Evolutionary conservation across 768 basidiomycete species (phyloP), one percentile per base, ranked within the genome.

Genomic region (Calocera cornea): DNA sequence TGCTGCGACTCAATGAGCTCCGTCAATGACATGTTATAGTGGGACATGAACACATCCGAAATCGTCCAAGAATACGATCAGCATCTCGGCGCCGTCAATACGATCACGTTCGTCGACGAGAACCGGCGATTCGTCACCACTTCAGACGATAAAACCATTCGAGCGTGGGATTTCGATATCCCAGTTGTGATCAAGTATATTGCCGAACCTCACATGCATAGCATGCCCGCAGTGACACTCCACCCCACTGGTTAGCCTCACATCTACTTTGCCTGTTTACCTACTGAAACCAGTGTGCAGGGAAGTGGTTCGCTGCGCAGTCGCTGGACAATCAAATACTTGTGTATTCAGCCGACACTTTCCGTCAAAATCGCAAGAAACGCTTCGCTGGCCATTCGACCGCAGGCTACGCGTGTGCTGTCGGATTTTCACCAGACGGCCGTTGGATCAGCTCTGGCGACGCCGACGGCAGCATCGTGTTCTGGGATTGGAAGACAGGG

Each of bases 401-500:
- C 22, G 95, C 97, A 7, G 97, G 97, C 14, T 98, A 97, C 76
- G 97, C 97, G 1, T 97, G 94, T 75, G 90, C 94, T 74, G 88
- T 97, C 34, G 95, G 92, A 31, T 99, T 99, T 78, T 97, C 95
- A 19, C 94, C 97, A 0, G 97, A 99, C 75, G 97, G 97, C 1
- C 92, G 93, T 77, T 98, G 93, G 90, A 90, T 99, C 73, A 95
- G 92, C 73, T 95, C 92, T 68, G 97, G 97, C 33, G 95, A 97
- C 73, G 90, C 91, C 11, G 87, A 88, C 71, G 97, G 97, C 10
- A 94, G 97, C 75, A 83, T 99, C 47, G 90, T 97, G 1, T 95
- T 97, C 77, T 99, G 97, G 97, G 97, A 98, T 76, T 99, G 92
- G 91, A 98, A 97, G 79, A 95, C 88, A n/a, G 91, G 94, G 1